phyloP scores from a whole-genome alignment of 129 eudicot genomes.

The Gnaphalium uliginosum region DNA sequence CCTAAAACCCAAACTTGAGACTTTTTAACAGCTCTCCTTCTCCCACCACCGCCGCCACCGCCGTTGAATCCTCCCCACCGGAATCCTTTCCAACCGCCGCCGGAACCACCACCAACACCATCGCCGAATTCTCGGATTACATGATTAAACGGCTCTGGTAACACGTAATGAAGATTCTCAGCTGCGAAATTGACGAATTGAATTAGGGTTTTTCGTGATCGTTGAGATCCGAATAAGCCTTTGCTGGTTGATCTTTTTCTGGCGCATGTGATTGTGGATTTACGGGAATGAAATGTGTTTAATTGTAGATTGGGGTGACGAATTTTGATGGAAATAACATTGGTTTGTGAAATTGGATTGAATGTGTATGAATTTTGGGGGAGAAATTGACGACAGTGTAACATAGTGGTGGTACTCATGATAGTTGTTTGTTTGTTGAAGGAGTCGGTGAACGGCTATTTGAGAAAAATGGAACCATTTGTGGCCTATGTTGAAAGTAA shows the following conservation, averaged over 20 bases:
- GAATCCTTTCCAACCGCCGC: conserved; percentile 32
- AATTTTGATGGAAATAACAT: background rate
- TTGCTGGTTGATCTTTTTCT: conserved; percentile 9
- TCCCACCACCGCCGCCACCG: conserved; percentile 33
- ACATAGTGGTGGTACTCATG: background rate
- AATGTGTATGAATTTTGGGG: conserved; percentile 11
- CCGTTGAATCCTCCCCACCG: conserved; percentile 40
- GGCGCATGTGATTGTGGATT: conserved; percentile 33
- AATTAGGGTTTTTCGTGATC: conserved; percentile 32
- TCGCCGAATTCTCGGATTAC: conserved; percentile 32
- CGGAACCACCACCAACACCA: conserved; percentile 13
- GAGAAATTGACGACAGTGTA: conserved; percentile 13
- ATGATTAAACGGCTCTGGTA: conserved; percentile 30
- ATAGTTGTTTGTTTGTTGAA: background rate
- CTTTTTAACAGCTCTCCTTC: conserved; percentile 18
- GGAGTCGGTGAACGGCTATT: conserved; percentile 14
- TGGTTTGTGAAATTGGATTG: conserved; percentile 26
- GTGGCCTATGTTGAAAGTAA: conserved; percentile 23
- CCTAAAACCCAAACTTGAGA: conserved; percentile 28
- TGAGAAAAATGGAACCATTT: conserved; percentile 25
- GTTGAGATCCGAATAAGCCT: conserved; percentile 23
- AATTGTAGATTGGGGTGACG: conserved; percentile 5
- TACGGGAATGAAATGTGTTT: conserved; percentile 1
- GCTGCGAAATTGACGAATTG: conserved; percentile 37
- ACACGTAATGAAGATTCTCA: conserved; percentile 29